phyloP scores from a whole-genome alignment of 148 eudicot genomes.

The Limonium bicolor region DNA sequence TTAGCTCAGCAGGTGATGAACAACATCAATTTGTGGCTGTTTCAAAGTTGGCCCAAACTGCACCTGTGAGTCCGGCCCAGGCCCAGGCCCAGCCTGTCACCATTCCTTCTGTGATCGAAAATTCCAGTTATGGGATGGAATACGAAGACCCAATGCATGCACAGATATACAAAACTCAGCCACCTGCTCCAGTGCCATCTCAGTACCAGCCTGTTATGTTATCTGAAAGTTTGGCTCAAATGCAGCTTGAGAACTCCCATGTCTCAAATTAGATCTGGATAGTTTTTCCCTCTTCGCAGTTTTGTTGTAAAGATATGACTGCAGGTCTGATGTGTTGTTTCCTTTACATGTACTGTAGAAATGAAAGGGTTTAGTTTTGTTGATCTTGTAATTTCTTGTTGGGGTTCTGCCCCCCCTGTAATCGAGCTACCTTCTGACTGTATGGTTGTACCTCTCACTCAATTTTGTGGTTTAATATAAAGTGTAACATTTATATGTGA shows the following conservation, averaged over 20 bases:
- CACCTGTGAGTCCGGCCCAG: no score
- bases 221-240: slow-evolving; percentile 30
- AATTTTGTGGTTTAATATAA: no score
- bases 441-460: no score
- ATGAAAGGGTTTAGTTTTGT: no score
- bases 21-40: slow-evolving; percentile 26
- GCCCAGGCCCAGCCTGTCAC: slow-evolving; percentile 22
- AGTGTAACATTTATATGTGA: no score
- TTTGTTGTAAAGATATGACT: no score
- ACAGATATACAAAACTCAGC: slow-evolving; percentile 84
- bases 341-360: no score
- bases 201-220: slow-evolving; percentile 32
- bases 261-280: slow-evolving; percentile 10
- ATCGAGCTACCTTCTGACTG: no score
- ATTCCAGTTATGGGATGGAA: slow-evolving; percentile 18
- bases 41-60: slow-evolving; percentile 20
- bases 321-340: no score
- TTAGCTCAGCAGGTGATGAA: slow-evolving; percentile 19
- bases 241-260: slow-evolving; percentile 26
- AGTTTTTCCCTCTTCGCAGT: not conserved
- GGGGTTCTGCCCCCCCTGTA: no score
- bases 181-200: slow-evolving; percentile 30
- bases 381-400: no score
- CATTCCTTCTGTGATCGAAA: slow-evolving; percentile 14
- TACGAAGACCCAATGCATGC: slow-evolving; percentile 54